phyloP scores from a whole-genome alignment of 108 stramenopile species.

The Poteriospumella lacustris region DNA sequence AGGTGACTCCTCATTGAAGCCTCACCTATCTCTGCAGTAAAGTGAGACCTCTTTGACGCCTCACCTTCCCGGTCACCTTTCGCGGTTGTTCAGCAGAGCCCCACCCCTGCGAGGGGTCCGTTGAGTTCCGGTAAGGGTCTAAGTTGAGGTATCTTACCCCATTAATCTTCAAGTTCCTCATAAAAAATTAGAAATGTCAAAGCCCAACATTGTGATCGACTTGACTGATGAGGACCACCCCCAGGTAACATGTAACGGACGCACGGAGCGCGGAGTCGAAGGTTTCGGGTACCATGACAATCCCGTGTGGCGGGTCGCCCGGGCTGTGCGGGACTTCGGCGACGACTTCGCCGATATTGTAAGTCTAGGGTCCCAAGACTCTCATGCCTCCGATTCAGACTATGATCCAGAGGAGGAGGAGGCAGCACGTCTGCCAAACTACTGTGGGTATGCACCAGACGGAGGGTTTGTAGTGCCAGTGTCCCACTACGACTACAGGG shows the following conservation, averaged over 20 bases:
- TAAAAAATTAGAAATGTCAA: conserved; percentile 9
- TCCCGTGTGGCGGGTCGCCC: conserved; percentile 4
- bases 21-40: conserved; percentile 7
- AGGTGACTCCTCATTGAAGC: conserved; percentile 6
- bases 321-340: conserved; percentile 5
- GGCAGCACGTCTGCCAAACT: conserved; percentile 6
- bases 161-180: conserved; percentile 8
- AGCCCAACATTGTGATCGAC: conserved; percentile 6
- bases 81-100: conserved; percentile 5
- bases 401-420: conserved; percentile 6
- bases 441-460: conserved; percentile 6
- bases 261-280: conserved; percentile 5
- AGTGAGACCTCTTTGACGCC: conserved; percentile 6
- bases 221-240: conserved; percentile 6
- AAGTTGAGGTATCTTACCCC: conserved; percentile 7
- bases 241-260: conserved; percentile 6
- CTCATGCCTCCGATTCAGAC: conserved; percentile 6
- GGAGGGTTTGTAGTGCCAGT: conserved; percentile 6
- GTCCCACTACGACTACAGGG: conserved; percentile 6
- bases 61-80: conserved; percentile 6
- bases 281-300: conserved; percentile 6
- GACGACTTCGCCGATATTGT: conserved; percentile 6
- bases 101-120: conserved; percentile 4
- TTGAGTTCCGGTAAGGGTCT: conserved; percentile 6
- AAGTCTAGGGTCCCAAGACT: conserved; percentile 6